Percentiles rank a stretch among this genome's conserved stretches.
Evolutionary conservation across 2,329 filamentous ascomycete species (phyloP).

Genomic region (Xylariaceae sp.): DNA sequence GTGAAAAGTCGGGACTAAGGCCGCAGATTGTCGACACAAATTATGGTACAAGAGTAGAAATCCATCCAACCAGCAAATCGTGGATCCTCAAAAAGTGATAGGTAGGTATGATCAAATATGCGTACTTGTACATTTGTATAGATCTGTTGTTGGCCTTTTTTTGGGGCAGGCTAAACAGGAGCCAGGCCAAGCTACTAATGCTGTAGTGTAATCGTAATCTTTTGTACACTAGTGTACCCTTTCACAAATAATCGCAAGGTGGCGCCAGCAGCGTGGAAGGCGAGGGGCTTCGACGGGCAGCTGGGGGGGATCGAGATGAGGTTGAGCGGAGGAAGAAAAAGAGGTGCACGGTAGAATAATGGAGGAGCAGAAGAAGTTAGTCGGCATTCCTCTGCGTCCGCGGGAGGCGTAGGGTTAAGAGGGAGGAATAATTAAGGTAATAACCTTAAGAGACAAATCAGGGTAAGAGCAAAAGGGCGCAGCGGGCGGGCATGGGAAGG

Average conservation of each 20-base stretch:
- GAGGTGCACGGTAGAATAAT: background rate
- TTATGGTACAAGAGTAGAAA: constrained; percentile 12
- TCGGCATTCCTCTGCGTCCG: too few relatives aligned
- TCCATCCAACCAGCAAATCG: constrained; percentile 13
- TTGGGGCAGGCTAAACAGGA: constrained; percentile 12
- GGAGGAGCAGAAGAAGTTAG: constrained; percentile 3
- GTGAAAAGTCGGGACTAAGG: constrained; percentile 10
- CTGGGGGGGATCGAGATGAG: background rate
- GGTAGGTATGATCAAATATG: constrained; percentile 14
- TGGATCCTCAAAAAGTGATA: constrained; percentile 5
- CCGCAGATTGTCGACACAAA: constrained; percentile 10
- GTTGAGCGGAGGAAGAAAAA: constrained; percentile 1
- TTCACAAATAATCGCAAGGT: background rate
- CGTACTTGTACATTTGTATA: background rate
- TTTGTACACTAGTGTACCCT: background rate
- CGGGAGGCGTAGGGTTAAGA: background rate
- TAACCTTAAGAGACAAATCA: too few relatives aligned
- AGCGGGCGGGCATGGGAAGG: too few relatives aligned
- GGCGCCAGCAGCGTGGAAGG: background rate
- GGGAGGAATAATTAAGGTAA: background rate
- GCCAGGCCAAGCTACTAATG: constrained; percentile 1
- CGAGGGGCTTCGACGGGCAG: background rate
- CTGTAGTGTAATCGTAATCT: background rate
- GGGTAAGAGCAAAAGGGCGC: too few relatives aligned
- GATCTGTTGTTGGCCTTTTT: constrained; percentile 1